A percentile compares a stretch with the other conserved stretches of the same genome.
Evolutionary conservation across 495 filamentous ascomycete species (phyloP).

Genomic region (Amniculicola lignicola): DNA sequence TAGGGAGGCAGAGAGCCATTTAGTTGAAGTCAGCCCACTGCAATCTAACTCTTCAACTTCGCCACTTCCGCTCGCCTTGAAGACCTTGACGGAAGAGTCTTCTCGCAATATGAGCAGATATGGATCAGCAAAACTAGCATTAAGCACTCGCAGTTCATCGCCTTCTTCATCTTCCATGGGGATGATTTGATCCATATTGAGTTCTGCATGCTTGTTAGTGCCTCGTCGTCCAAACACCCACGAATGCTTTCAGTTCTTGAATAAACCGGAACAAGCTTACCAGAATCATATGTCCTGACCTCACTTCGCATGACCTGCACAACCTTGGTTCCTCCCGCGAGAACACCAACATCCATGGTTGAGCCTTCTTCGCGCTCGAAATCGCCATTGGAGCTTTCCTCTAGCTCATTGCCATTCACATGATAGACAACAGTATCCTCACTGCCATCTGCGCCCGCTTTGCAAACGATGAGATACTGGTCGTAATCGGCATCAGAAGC

Average conservation of each 20-base stretch:
- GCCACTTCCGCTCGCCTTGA: slow-evolving; percentile 70
- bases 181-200: slow-evolving; percentile 82
- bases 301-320: slow-evolving; percentile 82
- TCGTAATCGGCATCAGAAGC: slow-evolving; percentile 55
- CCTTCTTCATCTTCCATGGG: slow-evolving; percentile 72
- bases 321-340: slow-evolving; percentile 70
- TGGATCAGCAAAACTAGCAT: slow-evolving; percentile 81
- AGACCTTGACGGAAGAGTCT: slow-evolving; percentile 71
- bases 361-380: slow-evolving; percentile 83
- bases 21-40: slow-evolving; percentile 53
- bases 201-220: slow-evolving; percentile 59
- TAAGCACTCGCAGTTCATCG: slow-evolving; percentile 58
- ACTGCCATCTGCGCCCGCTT: slow-evolving; percentile 53
- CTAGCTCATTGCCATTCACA: slow-evolving; percentile 60
- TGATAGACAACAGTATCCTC: slow-evolving; percentile 58
- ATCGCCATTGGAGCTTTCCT: slow-evolving; percentile 67
- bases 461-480: slow-evolving; percentile 67
- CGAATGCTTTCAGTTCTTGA: too few relatives aligned
- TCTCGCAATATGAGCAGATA: slow-evolving; percentile 83
- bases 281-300: slow-evolving; percentile 80
- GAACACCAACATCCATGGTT: slow-evolving; percentile 75
- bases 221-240: neutral
- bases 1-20: slow-evolving; percentile 78
- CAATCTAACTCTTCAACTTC: slow-evolving; percentile 80
- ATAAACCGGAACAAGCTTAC: too few relatives aligned